Conservation (phyloP, 768 basidiomycete species). For the Lenzites betulinus region DNA sequence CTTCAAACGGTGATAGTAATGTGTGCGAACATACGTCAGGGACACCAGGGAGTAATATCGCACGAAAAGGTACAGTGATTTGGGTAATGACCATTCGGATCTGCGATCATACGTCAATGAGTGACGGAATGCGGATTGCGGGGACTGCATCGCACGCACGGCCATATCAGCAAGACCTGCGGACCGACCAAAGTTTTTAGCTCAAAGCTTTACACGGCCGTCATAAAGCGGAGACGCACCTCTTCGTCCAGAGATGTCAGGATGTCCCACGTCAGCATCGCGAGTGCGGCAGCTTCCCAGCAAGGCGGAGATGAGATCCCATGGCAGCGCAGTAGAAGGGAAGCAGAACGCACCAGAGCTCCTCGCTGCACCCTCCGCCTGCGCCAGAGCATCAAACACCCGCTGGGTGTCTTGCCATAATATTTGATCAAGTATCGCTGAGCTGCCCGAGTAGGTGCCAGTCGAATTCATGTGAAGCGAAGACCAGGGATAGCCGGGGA, state of each 20-base stretch:
- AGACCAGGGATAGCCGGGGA: not conserved
- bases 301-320: not conserved
- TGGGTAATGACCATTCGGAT: constrained; percentile 19
- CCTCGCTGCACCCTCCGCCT: constrained; percentile 10
- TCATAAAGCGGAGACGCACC: constrained; percentile 7
- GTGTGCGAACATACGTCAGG: constrained; percentile 8
- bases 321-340: no score
- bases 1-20: not conserved
- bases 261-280: constrained; percentile 18
- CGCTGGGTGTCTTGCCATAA: not conserved
- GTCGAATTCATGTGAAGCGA: constrained; percentile 1
- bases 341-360: constrained; percentile 1
- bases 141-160: constrained; percentile 7
- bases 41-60: constrained; percentile 18
- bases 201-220: not conserved
- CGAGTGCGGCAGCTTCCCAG: constrained; percentile 14
- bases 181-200: not conserved
- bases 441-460: not conserved
- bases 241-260: constrained; percentile 14
- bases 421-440: not conserved
- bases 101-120: not conserved
- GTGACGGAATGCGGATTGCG: not conserved
- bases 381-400: not conserved
- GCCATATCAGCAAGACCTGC: constrained; percentile 17
- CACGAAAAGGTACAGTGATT: constrained; percentile 17